These are phyloP conservation scores for Rhizopogon vinicolor DNA, from an alignment of 768 basidiomycete genomes.

Conservation along the genomic window DNA sequence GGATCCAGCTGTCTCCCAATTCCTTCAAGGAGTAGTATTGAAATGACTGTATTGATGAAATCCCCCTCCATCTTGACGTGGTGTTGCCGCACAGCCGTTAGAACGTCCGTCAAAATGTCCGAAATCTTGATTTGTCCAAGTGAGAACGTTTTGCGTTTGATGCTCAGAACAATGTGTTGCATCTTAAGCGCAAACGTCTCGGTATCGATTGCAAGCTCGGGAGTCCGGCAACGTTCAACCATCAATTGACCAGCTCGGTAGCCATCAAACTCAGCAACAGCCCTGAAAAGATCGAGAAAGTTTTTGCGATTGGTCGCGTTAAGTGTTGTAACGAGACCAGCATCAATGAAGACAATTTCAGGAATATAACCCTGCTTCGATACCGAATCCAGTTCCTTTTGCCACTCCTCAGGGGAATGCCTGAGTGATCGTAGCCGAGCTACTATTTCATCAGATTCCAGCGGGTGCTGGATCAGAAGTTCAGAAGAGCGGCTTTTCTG, in stretches of 20 bases:
- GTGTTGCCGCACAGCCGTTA: slow-evolving; percentile 81
- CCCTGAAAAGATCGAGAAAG: slow-evolving; percentile 95
- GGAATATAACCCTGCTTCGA: slow-evolving; percentile 77
- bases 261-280: slow-evolving; percentile 95
- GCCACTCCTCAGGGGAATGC: slow-evolving; percentile 64
- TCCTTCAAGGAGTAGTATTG: slow-evolving; percentile 89
- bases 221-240: slow-evolving; percentile 90
- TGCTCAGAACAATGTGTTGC: slow-evolving; percentile 89
- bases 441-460: slow-evolving; percentile 60
- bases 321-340: slow-evolving; percentile 89
- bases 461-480: slow-evolving; percentile 22
- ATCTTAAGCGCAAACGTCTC: slow-evolving; percentile 98
- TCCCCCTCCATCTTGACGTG: slow-evolving; percentile 99
- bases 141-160: slow-evolving; percentile 96
- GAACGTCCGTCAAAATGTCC: slow-evolving; percentile 86
- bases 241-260: slow-evolving; percentile 94
- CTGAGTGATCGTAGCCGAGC: slow-evolving; percentile 60
- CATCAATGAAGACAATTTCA: slow-evolving; percentile 95
- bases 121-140: slow-evolving; percentile 96
- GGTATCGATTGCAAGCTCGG: slow-evolving; percentile 83
- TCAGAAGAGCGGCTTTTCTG: slow-evolving; percentile 25
- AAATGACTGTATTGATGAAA: slow-evolving; percentile 97
- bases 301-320: slow-evolving; percentile 80
- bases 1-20: slow-evolving; percentile 95
- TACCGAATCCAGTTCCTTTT: slow-evolving; percentile 55